Conservation (phyloP, 1,284 basidiomycete species). For the Phaffia rhodozyma region DNA sequence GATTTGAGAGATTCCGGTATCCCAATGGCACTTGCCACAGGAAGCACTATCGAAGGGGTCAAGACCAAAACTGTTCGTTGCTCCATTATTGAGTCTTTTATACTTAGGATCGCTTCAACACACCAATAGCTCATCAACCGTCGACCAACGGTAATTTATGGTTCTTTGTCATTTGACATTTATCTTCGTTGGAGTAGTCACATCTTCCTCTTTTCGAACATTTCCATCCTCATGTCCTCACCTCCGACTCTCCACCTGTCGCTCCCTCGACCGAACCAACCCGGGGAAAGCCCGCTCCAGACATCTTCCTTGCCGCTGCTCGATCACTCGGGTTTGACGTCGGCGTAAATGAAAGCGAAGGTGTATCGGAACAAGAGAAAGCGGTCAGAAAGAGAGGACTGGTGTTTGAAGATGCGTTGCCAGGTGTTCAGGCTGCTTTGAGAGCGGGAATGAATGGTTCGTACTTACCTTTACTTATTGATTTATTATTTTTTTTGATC, state of each 20-base stretch:
- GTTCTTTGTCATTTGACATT: not conserved
- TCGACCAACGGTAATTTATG: too few relatives aligned
- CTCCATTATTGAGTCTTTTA: not conserved
- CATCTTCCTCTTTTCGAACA: slow-evolving; percentile 34
- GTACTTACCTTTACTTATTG: slow-evolving; percentile 4
- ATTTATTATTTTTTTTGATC: not conserved
- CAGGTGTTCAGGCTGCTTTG: slow-evolving; percentile 33
- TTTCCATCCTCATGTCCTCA: slow-evolving; percentile 33
- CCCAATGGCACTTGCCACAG: slow-evolving; percentile 36
- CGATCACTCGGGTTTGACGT: slow-evolving; percentile 32
- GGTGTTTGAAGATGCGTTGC: slow-evolving; percentile 36
- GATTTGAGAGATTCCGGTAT: slow-evolving; percentile 30
- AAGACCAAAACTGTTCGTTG: slow-evolving; percentile 31
- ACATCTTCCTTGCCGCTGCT: slow-evolving; percentile 36
- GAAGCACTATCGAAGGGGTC: slow-evolving; percentile 28
- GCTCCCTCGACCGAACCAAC: slow-evolving; percentile 11
- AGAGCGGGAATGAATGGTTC: slow-evolving; percentile 36
- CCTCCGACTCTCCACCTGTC: slow-evolving; percentile 32
- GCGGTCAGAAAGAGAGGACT: slow-evolving; percentile 28
- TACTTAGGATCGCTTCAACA: not conserved
- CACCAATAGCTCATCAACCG: not conserved
- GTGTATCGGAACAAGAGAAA: slow-evolving; percentile 25
- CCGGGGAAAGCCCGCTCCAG: slow-evolving; percentile 32
- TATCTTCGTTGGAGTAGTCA: slow-evolving; percentile 20
- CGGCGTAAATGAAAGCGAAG: slow-evolving; percentile 26